A percentile compares a stretch with the other conserved stretches of the same genome.
Conservation (phyloP, 1,284 basidiomycete genomes). For the Anthracocystis setariae region DNA sequence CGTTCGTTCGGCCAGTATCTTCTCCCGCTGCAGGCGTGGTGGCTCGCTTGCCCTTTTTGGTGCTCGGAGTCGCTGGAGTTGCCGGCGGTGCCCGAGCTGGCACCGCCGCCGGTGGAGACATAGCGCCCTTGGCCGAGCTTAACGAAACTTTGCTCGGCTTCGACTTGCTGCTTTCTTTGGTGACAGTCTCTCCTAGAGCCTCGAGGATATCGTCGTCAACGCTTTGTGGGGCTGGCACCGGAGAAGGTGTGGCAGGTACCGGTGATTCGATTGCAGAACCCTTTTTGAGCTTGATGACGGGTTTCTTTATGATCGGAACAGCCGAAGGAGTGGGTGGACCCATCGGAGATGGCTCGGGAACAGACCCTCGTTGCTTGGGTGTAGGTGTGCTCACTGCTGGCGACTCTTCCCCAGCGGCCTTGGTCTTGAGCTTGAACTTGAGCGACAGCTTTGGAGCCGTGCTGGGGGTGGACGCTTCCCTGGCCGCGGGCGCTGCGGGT, state of each 20-base stretch:
- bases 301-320: constrained; percentile 44
- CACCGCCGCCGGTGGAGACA: constrained; percentile 18
- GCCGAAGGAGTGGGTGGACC: constrained; percentile 15
- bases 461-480: constrained; percentile 30
- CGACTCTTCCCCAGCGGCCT: constrained; percentile 17
- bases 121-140: constrained; percentile 4
- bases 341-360: constrained; percentile 8
- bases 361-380: constrained; percentile 13
- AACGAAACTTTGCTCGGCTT: constrained; percentile 20
- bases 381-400: constrained; percentile 31
- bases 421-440: constrained; percentile 46
- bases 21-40: constrained; percentile 11
- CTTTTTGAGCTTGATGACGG: constrained; percentile 51
- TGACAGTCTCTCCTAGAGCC: constrained; percentile 30
- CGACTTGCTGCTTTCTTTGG: constrained; percentile 29
- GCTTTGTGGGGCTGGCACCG: constrained; percentile 26
- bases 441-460: constrained; percentile 33
- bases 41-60: constrained; percentile 21
- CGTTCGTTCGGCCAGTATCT: constrained; percentile 3
- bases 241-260: constrained; percentile 1
- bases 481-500: neutral
- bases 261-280: constrained; percentile 18
- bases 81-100: constrained; percentile 11
- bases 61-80: constrained; percentile 15
- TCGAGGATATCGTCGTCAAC: constrained; percentile 49